Evolutionary conservation across 2,329 filamentous ascomycete species (phyloP), one percentile per base, ranked within the genome.

Genomic region (Tolypocladium guangdongense): DNA sequence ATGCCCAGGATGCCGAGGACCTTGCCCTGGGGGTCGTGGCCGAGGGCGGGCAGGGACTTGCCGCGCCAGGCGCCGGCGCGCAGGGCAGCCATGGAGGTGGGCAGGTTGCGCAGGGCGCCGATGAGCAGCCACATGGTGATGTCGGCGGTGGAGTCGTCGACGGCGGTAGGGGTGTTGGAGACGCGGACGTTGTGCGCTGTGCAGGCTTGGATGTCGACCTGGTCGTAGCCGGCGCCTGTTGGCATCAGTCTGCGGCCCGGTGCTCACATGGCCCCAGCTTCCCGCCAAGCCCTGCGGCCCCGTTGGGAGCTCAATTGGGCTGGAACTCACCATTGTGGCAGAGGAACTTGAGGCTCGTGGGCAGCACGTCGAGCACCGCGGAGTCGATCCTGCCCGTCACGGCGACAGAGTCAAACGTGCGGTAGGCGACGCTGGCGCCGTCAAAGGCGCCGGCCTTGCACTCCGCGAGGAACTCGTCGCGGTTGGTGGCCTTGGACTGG

Each of bases 71-170:
- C 71, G 1, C 84, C 83, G 24, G 77, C 72, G 37, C 89, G 81
- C 11, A 92, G 74, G 14, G 78, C 74, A 4, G 76, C 64, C 76
- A 93, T 86, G 50, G 80, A 77, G 2, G 76, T 70, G 63, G 85
- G 84, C 63, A 92, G 83, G 64, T 87, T 86, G 50, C 90, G 79
- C 56, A 95, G 74, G 10, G 88, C 86, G 18, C 89, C 90, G 49
- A 95, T 74, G 58, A 95, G 84, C 4, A 95, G 76, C 66, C 90
- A 95, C 64, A 95, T 83, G 63, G 80, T 86, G 8, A 83, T 78
- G 67, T 95, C 90, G 53, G 90, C 90, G 0, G 90, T 95, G 38
- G 88, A 82, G 66, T 93, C 87, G 67, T 93, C 84, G 45, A 90
- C 87, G 32, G 87, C 86, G 0, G 80, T 84, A n/a, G 88, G 90